Base-by-base conservation (phyloP, 179 eudicot species). In the Nepenthes alata region DNA sequence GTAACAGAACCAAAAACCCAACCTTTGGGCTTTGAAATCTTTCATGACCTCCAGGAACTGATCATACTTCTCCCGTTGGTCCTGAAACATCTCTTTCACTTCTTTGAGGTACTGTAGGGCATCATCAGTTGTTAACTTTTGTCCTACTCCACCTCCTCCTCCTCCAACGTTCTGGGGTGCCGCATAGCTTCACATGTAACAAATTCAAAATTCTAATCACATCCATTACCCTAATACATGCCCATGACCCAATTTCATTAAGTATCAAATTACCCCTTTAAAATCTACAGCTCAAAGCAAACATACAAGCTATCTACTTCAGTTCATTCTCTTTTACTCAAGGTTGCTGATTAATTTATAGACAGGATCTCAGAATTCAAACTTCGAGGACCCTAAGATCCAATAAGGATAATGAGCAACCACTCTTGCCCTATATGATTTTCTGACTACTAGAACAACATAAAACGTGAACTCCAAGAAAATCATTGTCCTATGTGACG, bases 31-130 rank as follows among this genome's bases (percentile, higher is more conserved):
- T 80, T 93, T 93, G 51, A 93, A 93, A 78, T 89, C 90, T 78
- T 89, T 93, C 98, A 93, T 93, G 52, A 93, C 97, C 70, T 86
- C 98, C 60, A 93, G 97, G 49, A 94, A 94, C 62, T 81, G 78
- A 48, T 90, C 91, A 72, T 94, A 94, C 67, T 94, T 94, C 7
- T 94, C 96, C 67, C 84, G 73, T 72, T 85, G 89, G 64, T 87
- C 90, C 62, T 82, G 89, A 71, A 94, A 93, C 84, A 85, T 83
- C 61, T 93, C 98, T 76, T 93, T 93, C 57, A 93, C 98, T 77
- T 86, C 87, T 72, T 87, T 85, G 63, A 93, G 86, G 67, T 93
- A 93, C 51, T 78, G 78, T 60, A 93, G 77, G 10, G 98, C 98
- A 78, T 93, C 98, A 67, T 83, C 85, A 2, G 98, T 89, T 4